Conservation (phyloP, 768 basidiomycete genomes). For the Tricholoma hemisulphureum region DNA sequence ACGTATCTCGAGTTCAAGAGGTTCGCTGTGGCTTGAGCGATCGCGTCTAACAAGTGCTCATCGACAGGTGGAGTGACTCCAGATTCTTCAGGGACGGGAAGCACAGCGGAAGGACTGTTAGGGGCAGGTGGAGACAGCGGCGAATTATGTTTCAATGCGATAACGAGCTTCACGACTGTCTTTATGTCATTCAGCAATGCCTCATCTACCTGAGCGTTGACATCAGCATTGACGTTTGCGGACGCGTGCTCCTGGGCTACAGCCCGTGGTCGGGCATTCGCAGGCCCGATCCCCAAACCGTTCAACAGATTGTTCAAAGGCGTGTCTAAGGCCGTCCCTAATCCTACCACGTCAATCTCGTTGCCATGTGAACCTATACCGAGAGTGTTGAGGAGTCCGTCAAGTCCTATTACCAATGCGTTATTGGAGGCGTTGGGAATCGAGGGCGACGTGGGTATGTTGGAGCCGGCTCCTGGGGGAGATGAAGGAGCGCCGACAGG, state of each 20-base stretch:
- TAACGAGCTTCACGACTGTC: constrained; percentile 5
- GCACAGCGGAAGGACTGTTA: neutral
- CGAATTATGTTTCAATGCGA: constrained; percentile 6
- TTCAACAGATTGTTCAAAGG: constrained; percentile 21
- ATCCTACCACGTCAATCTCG: constrained; percentile 17
- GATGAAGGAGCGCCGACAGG: neutral
- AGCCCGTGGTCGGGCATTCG: neutral
- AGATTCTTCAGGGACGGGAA: neutral
- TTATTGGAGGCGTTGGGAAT: neutral
- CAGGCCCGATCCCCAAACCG: constrained; percentile 19
- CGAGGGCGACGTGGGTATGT: neutral
- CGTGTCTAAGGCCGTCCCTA: constrained; percentile 15
- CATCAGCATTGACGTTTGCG: neutral
- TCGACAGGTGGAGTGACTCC: constrained; percentile 1
- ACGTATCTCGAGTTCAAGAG: constrained; percentile 11
- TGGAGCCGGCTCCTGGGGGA: neutral
- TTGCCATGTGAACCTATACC: too few relatives aligned
- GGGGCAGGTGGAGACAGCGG: constrained; percentile 2
- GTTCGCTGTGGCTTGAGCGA: constrained; percentile 13
- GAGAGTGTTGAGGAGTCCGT: neutral
- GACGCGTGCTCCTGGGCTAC: neutral
- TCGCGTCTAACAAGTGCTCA: constrained; percentile 8
- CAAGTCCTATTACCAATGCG: neutral
- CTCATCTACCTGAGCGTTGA: constrained; percentile 2
- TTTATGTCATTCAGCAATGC: constrained; percentile 7